phyloP scores from a whole-genome alignment of 1,284 basidiomycete genomes.

The Hortiboletus rubellus region DNA sequence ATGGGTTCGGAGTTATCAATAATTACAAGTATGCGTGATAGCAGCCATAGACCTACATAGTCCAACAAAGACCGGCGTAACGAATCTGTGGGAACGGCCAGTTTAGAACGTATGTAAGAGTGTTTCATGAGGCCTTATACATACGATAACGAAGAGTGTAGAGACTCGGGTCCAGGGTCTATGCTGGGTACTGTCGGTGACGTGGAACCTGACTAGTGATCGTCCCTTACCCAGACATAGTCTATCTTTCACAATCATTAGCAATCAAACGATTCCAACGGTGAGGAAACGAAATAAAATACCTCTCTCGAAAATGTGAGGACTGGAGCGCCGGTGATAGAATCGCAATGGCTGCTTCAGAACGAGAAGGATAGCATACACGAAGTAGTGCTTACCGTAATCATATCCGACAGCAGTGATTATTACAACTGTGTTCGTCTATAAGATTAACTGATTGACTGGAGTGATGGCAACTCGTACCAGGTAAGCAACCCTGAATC shows the following conservation, averaged over 20 bases:
- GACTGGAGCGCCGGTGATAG: background rate
- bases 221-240: background rate
- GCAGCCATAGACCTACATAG: background rate
- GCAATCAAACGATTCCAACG: background rate
- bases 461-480: background rate
- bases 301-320: constrained; percentile 2
- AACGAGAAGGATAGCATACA: background rate
- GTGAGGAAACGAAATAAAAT: background rate
- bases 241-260: background rate
- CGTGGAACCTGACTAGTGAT: background rate
- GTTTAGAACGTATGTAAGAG: background rate
- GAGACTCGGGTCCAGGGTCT: constrained; percentile 1
- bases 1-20: background rate
- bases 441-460: background rate
- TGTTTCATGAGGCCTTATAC: background rate
- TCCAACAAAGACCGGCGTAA: background rate
- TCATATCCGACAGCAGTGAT: constrained; percentile 12
- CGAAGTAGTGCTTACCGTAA: constrained; percentile 9
- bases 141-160: background rate
- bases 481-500: background rate
- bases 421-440: background rate
- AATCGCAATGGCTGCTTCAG: too few species aligned
- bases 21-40: too few species aligned
- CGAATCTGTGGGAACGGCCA: background rate
- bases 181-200: background rate